Evolutionary conservation across 1,284 basidiomycete genomes (phyloP).

Genomic region (Cryptococcus sp.): DNA sequence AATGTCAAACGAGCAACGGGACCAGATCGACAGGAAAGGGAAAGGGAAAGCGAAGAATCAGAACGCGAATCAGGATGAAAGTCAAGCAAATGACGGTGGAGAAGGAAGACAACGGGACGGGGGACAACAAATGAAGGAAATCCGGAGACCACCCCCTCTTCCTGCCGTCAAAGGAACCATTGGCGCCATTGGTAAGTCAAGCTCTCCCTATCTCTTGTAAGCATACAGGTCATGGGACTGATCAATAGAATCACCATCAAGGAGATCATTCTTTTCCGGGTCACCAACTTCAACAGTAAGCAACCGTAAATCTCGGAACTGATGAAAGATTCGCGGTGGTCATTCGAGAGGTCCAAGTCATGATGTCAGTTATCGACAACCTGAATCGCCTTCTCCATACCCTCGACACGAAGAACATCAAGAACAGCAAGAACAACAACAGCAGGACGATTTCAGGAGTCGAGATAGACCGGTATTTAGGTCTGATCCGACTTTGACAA

Average conservation of each 20-base stretch:
- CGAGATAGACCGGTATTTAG: constrained; percentile 18
- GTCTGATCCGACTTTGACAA: constrained; percentile 22
- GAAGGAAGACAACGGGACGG: not conserved
- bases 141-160: constrained; percentile 9
- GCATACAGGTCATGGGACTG: not conserved
- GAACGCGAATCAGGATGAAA: too few relatives aligned
- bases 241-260: not conserved
- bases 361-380: not conserved
- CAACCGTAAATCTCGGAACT: not conserved
- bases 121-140: constrained; percentile 1
- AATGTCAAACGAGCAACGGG: too few relatives aligned
- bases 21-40: too few relatives aligned
- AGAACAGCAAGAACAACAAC: not conserved
- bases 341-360: not conserved
- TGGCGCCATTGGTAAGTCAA: constrained; percentile 23
- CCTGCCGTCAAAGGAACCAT: constrained; percentile 30
- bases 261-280: not conserved
- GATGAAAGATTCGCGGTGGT: not conserved
- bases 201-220: not conserved
- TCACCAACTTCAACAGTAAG: not conserved
- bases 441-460: not conserved
- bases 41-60: too few relatives aligned
- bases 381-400: not conserved
- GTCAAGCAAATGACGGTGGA: not conserved
- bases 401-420: not conserved